Conservation (phyloP, 371 early-diverging fungal species). For the Blakeslea trispora region DNA sequence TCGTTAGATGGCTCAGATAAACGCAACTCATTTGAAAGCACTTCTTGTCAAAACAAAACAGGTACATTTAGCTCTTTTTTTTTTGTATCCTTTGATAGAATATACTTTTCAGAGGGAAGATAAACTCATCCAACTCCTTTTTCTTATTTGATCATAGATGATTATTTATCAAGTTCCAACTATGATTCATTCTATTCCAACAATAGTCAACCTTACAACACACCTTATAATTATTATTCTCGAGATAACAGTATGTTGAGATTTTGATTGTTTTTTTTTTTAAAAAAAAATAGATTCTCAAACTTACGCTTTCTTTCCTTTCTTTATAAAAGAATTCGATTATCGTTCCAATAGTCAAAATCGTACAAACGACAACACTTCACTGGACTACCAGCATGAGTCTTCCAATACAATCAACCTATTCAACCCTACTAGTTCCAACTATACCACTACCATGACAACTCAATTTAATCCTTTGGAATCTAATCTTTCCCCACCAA, state of each 20-base stretch:
- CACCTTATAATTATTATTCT: neutral
- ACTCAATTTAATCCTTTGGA: constrained; percentile 7
- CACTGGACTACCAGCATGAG: neutral
- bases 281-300: neutral
- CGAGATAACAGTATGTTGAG: constrained; percentile 16
- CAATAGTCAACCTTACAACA: constrained; percentile 1
- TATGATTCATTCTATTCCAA: neutral
- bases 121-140: too few relatives aligned
- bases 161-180: too few relatives aligned
- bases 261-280: neutral
- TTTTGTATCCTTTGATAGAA: too few relatives aligned
- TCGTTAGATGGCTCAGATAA: neutral
- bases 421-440: constrained; percentile 2
- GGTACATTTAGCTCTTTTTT: too few relatives aligned
- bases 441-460: constrained; percentile 5
- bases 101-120: too few relatives aligned
- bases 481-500: neutral
- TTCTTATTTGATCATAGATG: too few relatives aligned
- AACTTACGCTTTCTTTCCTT: constrained; percentile 1
- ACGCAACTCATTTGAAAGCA: neutral
- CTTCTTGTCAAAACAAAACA: neutral
- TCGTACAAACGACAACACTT: neutral
- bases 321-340: constrained; percentile 8
- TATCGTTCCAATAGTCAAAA: constrained; percentile 7
- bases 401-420: neutral